Evolutionary conservation across 257 asterid species (phyloP), one percentile per base, ranked within the genome.

Genomic region (Solanum gandarillasii): DNA sequence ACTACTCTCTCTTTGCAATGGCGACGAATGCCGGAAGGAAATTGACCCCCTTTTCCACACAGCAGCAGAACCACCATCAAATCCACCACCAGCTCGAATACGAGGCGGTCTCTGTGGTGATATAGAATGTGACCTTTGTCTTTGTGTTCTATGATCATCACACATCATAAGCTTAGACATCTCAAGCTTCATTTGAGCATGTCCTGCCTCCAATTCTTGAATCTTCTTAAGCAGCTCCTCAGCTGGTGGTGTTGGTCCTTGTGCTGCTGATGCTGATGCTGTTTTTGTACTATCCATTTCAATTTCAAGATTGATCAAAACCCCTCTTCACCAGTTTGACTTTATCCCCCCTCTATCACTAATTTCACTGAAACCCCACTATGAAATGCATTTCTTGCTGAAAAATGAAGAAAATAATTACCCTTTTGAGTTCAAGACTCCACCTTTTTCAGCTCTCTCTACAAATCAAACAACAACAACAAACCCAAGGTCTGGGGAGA

Each of bases 151-250:
- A 25, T 52, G 43, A 83, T 55, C 81, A 32, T 21, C 83, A 27
- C 94, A 92, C 83, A 90, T 81, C 60, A 90, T 43, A 71, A 94
- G 95, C 91, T 91, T 92, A 29, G 94, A 93, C 94, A 97, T 95
- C 92, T 95, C 99, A 36, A 88, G 92, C 92, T 95, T 93, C 94
- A 97, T 92, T 74, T 91, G 96, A 5, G 94, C 96, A 90, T 95
- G 98, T 10, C 98, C 97, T 79, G 92, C 88, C 88, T 97, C 98
- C 46, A 97, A 90, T 72, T 95, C 98, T 32, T 91, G 92, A 79
- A 97, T 97, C 95, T 95, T 97, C 96, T 95, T 95, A 91, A 95
- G 87, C 83, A 95, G 92, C 92, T 93, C 98, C 95, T 97, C 98
- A 52, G 98, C 91, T 72, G 97, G 97, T n/a, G 96, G 86, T 48